A percentile compares a stretch with the other conserved stretches of the same genome.
Evolutionary conservation across 768 basidiomycete genomes (phyloP).

Genomic region (Boletus barrowsii): DNA sequence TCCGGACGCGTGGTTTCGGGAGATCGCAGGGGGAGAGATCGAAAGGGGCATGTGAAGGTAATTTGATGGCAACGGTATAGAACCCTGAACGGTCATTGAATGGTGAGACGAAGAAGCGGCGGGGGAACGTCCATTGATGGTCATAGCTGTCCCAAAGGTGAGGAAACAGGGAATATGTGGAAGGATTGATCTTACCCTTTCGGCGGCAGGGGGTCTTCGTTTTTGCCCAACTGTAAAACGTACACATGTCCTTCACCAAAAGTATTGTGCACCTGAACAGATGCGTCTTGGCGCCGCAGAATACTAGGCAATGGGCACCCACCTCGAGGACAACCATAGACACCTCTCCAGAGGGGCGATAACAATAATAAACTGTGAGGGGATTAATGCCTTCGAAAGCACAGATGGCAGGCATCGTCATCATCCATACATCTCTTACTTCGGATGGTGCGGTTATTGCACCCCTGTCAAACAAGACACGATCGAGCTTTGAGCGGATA

Average conservation of each 20-base stretch:
- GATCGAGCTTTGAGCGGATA: not conserved
- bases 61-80: not conserved
- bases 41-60: not conserved
- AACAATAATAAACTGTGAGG: not conserved
- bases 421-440: not conserved
- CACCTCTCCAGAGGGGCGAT: not conserved
- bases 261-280: not conserved
- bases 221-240: not conserved
- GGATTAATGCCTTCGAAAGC: not conserved
- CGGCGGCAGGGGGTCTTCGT: not conserved
- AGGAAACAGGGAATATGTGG: not conserved
- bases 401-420: not conserved
- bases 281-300: too few relatives aligned
- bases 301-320: too few relatives aligned
- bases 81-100: not conserved
- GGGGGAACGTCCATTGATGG: not conserved
- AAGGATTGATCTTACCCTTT: not conserved
- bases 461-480: not conserved
- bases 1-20: not conserved
- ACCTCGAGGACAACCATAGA: not conserved
- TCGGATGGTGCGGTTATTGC: not conserved
- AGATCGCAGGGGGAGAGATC: not conserved
- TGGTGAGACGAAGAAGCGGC: not conserved
- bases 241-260: not conserved
- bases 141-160: not conserved